Percentiles rank a stretch among this genome's conserved stretches.
These are phyloP conservation scores for Fremontodendron californicum DNA, from an alignment of 345 rosid species.

Conservation along the genomic window DNA sequence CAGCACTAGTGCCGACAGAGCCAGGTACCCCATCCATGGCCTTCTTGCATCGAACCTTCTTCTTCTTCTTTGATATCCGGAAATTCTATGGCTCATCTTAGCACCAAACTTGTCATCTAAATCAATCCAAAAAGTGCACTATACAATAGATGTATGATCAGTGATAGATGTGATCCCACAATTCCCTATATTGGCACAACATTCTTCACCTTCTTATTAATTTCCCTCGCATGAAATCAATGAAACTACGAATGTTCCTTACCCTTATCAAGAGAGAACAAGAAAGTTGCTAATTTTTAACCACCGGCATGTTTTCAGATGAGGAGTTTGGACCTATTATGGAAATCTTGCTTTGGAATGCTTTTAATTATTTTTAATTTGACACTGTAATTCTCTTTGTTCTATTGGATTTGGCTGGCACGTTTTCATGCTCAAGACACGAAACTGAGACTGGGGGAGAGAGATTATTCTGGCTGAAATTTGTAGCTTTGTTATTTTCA, in stretches of 20 bases:
- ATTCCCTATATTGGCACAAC: neutral
- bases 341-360: neutral
- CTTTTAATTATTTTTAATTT: slow-evolving; percentile 15
- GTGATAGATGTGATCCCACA: neutral
- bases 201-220: neutral
- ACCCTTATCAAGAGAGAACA: neutral
- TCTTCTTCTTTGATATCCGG: slow-evolving; percentile 9
- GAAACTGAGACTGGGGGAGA: neutral
- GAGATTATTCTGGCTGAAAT: neutral
- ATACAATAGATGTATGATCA: neutral
- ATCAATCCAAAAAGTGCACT: neutral
- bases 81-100: neutral
- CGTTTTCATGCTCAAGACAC: neutral
- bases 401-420: neutral
- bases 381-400: slow-evolving; percentile 11
- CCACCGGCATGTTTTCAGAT: slow-evolving; percentile 1
- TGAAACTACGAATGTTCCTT: neutral
- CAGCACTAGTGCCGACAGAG: slow-evolving; percentile 66
- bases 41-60: slow-evolving; percentile 25
- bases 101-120: slow-evolving; percentile 17
- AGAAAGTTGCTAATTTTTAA: neutral
- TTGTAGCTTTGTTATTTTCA: neutral
- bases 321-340: neutral
- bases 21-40: slow-evolving; percentile 65
- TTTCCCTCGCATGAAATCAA: neutral